A percentile compares a stretch with the other conserved stretches of the same genome.
phyloP scores from a whole-genome alignment of 805 yeast species.

The Blastobotrys americana region DNA sequence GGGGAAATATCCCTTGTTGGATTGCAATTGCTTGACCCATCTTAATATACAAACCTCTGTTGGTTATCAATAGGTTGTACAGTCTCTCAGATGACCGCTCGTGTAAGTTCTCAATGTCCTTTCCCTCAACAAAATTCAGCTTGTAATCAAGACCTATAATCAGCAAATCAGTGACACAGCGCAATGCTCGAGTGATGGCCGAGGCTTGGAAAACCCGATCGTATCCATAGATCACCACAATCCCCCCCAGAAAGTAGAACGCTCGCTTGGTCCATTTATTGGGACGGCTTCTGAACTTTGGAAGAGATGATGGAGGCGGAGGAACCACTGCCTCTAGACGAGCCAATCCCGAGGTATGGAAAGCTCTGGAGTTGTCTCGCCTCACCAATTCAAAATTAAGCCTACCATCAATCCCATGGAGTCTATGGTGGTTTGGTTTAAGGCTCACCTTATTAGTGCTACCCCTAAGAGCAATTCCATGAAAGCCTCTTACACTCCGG shows the following conservation, averaged over 20 bases:
- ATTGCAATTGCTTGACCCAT: conserved; percentile 75
- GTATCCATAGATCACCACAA: conserved; percentile 23
- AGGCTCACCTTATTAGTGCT: too few species aligned
- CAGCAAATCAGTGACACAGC: conserved; percentile 43
- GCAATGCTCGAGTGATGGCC: conserved; percentile 43
- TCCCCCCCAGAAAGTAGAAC: conserved; percentile 11
- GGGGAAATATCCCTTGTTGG: conserved; percentile 63
- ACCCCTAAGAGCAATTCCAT: too few species aligned
- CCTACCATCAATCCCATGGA: too few species aligned
- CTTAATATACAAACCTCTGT: conserved; percentile 63
- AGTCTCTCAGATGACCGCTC: conserved; percentile 49
- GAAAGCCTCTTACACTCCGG: too few species aligned
- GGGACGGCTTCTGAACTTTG: conserved; percentile 8
- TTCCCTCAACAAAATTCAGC: conserved; percentile 39
- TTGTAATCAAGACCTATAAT: conserved; percentile 58
- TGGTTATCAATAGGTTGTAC: conserved; percentile 37
- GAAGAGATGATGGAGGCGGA: conserved; percentile 14
- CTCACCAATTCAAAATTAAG: too few species aligned
- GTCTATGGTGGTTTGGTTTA: too few species aligned
- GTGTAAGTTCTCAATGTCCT: conserved; percentile 50
- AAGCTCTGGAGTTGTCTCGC: too few species aligned
- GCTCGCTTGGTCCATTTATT: conserved; percentile 13
- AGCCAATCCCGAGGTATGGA: too few species aligned
- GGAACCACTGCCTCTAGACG: conserved; percentile 11
- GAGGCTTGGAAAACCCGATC: conserved; percentile 43